These are phyloP conservation scores for Suhomyces bokatorum DNA, from an alignment of 1,139 yeast species.

Conservation along the genomic window DNA sequence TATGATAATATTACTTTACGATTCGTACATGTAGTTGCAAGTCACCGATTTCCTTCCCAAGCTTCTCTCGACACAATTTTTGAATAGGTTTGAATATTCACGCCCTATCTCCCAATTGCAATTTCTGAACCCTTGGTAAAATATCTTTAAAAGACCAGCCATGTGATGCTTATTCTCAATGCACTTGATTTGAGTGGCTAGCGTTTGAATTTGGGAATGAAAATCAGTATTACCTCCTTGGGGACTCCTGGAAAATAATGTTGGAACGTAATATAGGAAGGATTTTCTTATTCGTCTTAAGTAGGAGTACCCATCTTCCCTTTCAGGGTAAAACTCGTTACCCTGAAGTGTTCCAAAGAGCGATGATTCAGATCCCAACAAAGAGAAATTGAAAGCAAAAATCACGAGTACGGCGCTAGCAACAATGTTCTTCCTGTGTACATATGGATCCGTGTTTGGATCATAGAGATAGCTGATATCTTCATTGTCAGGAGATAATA, in stretches of 20 bases:
- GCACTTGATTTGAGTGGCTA: constrained; percentile 7
- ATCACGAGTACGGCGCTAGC: constrained; percentile 54
- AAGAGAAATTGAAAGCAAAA: constrained; percentile 57
- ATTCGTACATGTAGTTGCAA: constrained; percentile 51
- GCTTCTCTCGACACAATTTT: constrained; percentile 57
- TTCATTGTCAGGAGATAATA: constrained; percentile 20
- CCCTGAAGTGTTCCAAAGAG: constrained; percentile 20
- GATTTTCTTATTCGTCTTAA: constrained; percentile 35
- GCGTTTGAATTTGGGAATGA: constrained; percentile 7
- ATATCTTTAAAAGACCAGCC: constrained; percentile 53
- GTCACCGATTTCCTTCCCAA: constrained; percentile 49
- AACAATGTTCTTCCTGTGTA: constrained; percentile 57
- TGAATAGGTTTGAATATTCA: constrained; percentile 55
- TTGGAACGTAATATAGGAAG: constrained; percentile 27
- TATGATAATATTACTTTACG: not conserved
- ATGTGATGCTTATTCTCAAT: constrained; percentile 45
- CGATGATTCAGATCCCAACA: constrained; percentile 56
- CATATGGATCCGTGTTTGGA: constrained; percentile 53
- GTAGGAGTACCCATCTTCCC: constrained; percentile 42
- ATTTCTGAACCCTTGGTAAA: constrained; percentile 23
- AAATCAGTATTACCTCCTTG: constrained; percentile 8
- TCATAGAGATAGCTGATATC: constrained; percentile 37
- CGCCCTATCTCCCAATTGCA: constrained; percentile 60
- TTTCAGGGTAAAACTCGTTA: constrained; percentile 21
- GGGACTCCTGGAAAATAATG: constrained; percentile 21